phyloP scores from a whole-genome alignment of 257 asterid genomes.

The Solanum tacnaense region DNA sequence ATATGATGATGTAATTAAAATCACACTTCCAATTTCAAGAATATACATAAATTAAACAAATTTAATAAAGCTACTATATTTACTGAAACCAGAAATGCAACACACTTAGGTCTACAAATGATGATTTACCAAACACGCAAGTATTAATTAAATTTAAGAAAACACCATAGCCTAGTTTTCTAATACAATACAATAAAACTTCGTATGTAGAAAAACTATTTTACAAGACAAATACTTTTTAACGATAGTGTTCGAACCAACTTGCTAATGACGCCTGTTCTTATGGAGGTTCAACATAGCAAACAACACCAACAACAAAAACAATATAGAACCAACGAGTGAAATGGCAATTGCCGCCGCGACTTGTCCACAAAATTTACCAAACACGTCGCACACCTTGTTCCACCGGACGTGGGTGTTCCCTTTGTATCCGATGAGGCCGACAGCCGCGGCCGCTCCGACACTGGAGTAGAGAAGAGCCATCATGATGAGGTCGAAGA shows the following conservation, averaged over 20 bases:
- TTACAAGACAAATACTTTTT: not conserved
- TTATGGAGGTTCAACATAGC: constrained; percentile 30
- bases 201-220: not conserved
- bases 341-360: constrained; percentile 38
- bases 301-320: constrained; percentile 33
- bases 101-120: not conserved
- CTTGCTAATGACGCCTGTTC: constrained; percentile 1
- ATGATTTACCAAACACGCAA: not conserved
- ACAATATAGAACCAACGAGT: constrained; percentile 15
- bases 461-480: constrained; percentile 50
- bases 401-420: constrained; percentile 57
- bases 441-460: constrained; percentile 48
- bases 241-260: not conserved
- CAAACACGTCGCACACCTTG: constrained; percentile 42
- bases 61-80: not conserved
- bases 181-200: not conserved
- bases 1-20: not conserved
- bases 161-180: not conserved
- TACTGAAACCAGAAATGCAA: not conserved
- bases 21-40: not conserved
- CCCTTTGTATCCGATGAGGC: constrained; percentile 48
- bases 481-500: constrained; percentile 49
- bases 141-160: not conserved
- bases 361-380: constrained; percentile 33
- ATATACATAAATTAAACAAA: not conserved